phyloP scores from a whole-genome alignment of 2,329 filamentous ascomycete species.

The Fusarium cyanostomum region DNA sequence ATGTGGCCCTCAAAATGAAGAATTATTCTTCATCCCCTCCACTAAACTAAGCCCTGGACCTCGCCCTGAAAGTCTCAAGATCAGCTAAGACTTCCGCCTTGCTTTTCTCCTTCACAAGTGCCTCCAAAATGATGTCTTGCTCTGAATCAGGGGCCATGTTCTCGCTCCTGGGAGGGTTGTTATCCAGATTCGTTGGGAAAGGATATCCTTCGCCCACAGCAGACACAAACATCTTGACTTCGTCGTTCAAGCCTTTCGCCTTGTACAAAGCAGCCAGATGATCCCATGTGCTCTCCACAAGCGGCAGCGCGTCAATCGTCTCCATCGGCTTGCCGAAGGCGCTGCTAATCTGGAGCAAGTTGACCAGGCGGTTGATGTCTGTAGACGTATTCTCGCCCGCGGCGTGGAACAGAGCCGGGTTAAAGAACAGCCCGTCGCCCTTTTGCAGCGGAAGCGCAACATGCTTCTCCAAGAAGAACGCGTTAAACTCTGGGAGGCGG shows the following conservation, averaged over 20 bases:
- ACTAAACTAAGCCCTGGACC: slow-evolving; percentile 21
- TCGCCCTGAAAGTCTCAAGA: slow-evolving; percentile 42
- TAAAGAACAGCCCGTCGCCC: slow-evolving; percentile 72
- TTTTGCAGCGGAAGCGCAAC: slow-evolving; percentile 61
- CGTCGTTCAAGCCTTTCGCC: slow-evolving; percentile 50
- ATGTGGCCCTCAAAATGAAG: no score
- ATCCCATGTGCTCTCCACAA: slow-evolving; percentile 59
- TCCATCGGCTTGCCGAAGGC: slow-evolving; percentile 74
- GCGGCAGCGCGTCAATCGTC: slow-evolving; percentile 60
- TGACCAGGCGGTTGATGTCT: slow-evolving; percentile 63
- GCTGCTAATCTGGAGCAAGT: slow-evolving; percentile 68
- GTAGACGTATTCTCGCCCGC: slow-evolving; percentile 65
- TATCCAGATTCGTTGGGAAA: slow-evolving; percentile 70
- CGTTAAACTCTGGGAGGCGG: slow-evolving; percentile 60
- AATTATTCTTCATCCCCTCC: no score
- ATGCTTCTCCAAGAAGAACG: slow-evolving; percentile 63
- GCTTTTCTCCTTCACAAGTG: slow-evolving; percentile 53
- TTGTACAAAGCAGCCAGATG: slow-evolving; percentile 46
- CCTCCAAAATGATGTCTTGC: slow-evolving; percentile 60
- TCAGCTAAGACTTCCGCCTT: slow-evolving; percentile 52
- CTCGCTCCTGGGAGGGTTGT: slow-evolving; percentile 61
- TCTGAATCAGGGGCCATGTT: slow-evolving; percentile 70
- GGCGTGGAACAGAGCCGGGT: slow-evolving; percentile 70
- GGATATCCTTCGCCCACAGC: slow-evolving; percentile 68
- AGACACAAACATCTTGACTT: slow-evolving; percentile 57